Base-by-base conservation (phyloP, 2,329 filamentous ascomycete species). In the Ilyonectria robusta region DNA sequence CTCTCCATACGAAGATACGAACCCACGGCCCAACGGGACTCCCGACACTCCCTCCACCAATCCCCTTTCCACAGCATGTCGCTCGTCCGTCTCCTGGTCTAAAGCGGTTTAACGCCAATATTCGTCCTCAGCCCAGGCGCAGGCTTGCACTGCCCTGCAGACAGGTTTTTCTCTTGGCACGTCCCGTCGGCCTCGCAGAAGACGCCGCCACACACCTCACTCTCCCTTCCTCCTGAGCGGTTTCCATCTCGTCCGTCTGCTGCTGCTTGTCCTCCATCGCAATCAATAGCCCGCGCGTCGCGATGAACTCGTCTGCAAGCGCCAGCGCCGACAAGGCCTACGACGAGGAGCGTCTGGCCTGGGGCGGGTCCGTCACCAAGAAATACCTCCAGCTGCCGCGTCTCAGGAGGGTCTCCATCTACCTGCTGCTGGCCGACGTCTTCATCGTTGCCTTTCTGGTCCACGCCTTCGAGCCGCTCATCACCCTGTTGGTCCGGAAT, bases 381-480 rank as follows among this genome's bases (percentile, higher is more conserved):
- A 77, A 75, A 33, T 65, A 65, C 48, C 64, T 72, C 37, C 74
- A 73, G 11, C 9, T 75, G 33, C 70, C 67, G 19, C 67, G 72
- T 17, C 62, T 74, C 17, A 66, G 72, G 37, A 72, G 69, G 58
- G 68, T 66, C 55, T 64, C 90, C 65, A 84, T 92, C 76, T 92
- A 91, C 81, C 81, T 93, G 60, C 55, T 79, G 17, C 74, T 93
- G 66, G 84, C 89, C 78, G 92, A 92, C 77, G 77, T 92, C 57
- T 70, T 90, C 66, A 84, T 94, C 69, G 80, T 94, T 72, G 84
- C 85, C 57, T 87, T 91, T 76, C 85, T 93, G 42, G 81, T 94
- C 35, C 87, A 90, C 81, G 87, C 85, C 69, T 90, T 93, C 75
- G 93, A 89, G 82, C 93, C 91, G 9, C 86, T 94, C 40, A 86